Evolutionary conservation across 768 basidiomycete species (phyloP).

Genomic region (Phaeolepiota aurea): DNA sequence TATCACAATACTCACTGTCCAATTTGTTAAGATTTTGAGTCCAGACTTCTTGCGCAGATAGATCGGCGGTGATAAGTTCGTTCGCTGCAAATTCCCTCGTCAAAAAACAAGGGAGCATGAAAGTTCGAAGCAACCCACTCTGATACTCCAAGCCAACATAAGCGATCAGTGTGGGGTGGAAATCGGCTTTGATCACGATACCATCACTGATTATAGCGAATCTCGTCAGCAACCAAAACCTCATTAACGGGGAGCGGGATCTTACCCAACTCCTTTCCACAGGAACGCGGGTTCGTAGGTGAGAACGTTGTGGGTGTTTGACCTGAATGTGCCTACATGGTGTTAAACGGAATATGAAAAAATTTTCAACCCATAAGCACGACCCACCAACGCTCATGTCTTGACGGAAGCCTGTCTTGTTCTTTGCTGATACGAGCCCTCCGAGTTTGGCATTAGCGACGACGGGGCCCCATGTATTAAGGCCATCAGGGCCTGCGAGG

Average conservation of each 20-base stretch:
- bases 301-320: conserved; percentile 1
- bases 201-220: background rate
- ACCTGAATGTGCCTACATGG: background rate
- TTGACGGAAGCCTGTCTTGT: background rate
- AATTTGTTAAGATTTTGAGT: background rate
- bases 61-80: conserved; percentile 1
- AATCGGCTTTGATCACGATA: conserved; percentile 1
- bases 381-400: conserved; percentile 1
- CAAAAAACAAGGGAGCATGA: background rate
- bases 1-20: background rate
- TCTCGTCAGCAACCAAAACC: background rate
- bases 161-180: conserved; percentile 1
- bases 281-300: background rate
- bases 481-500: background rate
- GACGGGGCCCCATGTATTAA: background rate
- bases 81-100: background rate
- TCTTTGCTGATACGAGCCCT: background rate
- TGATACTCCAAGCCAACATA: conserved; percentile 1
- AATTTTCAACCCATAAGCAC: background rate
- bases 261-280: background rate
- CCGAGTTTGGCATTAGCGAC: background rate
- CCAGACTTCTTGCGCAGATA: conserved; percentile 1
- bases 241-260: background rate
- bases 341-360: background rate
- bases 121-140: background rate